Conservation (phyloP, 148 eudicot genomes). For the Arctostaphylos glauca region DNA sequence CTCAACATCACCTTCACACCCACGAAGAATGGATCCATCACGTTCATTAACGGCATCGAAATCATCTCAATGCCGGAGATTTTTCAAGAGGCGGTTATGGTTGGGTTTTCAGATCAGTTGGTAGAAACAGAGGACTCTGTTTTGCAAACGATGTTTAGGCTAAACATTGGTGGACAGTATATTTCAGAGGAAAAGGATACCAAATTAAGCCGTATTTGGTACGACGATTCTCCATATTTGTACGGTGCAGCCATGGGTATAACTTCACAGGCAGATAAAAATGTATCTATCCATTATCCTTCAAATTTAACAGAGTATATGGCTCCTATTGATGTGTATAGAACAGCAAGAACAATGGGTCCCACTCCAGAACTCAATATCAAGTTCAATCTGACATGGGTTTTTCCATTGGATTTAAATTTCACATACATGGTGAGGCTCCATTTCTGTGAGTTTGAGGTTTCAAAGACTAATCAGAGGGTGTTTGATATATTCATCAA, state of each 20-base stretch:
- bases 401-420: constrained; percentile 52
- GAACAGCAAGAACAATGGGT: constrained; percentile 64
- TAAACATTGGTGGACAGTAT: constrained; percentile 78
- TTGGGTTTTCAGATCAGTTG: constrained; percentile 38
- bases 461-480: constrained; percentile 50
- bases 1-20: constrained; percentile 54
- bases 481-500: constrained; percentile 64
- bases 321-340: constrained; percentile 66
- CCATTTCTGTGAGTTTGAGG: constrained; percentile 71
- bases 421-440: constrained; percentile 64
- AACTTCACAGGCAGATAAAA: constrained; percentile 27
- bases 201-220: constrained; percentile 74
- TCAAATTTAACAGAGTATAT: constrained; percentile 24
- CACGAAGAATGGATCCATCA: constrained; percentile 30
- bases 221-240: constrained; percentile 72
- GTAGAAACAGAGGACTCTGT: constrained; percentile 1
- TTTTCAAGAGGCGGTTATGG: constrained; percentile 34
- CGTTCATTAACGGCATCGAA: constrained; percentile 80
- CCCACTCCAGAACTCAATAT: constrained; percentile 45
- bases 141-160: constrained; percentile 51
- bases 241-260: constrained; percentile 54
- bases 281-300: constrained; percentile 27
- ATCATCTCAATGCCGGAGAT: constrained; percentile 49
- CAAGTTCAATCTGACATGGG: constrained; percentile 72
- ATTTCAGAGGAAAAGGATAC: constrained; percentile 58